Percentiles rank a stretch among this genome's conserved stretches.
Evolutionary conservation across 768 basidiomycete genomes (phyloP).

Genomic region (Lactarius indigo): DNA sequence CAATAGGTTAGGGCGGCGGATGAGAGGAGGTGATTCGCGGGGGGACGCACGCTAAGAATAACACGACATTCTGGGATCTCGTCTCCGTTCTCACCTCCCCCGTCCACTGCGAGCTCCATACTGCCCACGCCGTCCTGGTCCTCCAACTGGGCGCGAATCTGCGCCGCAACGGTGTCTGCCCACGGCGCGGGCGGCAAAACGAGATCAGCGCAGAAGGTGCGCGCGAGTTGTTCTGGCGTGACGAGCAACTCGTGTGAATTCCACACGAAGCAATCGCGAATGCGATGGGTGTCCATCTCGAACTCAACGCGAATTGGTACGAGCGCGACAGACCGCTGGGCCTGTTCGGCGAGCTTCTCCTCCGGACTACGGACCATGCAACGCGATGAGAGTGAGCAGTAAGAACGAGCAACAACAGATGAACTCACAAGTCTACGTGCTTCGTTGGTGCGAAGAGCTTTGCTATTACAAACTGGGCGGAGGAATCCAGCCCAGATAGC

Average conservation of each 20-base stretch:
- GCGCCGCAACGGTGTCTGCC: no score
- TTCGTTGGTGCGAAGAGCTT: constrained; percentile 52
- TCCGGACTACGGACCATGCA: constrained; percentile 52
- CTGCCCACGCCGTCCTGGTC: constrained; percentile 81
- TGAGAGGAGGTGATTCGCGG: not conserved
- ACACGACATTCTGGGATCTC: constrained; percentile 72
- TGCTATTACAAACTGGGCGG: constrained; percentile 68
- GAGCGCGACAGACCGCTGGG: constrained; percentile 54
- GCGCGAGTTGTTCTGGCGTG: no score
- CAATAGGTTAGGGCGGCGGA: constrained; percentile 9
- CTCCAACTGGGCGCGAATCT: constrained; percentile 85
- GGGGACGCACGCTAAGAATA: constrained; percentile 64
- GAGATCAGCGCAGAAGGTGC: no score
- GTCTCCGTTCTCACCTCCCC: constrained; percentile 46
- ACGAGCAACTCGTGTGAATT: no score
- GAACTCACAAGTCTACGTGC: constrained; percentile 79
- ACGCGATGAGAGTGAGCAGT: not conserved
- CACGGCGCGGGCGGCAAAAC: no score
- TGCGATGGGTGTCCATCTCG: no score
- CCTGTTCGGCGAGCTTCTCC: constrained; percentile 62
- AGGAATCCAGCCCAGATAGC: constrained; percentile 87
- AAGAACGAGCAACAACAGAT: no score
- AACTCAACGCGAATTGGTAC: constrained; percentile 93
- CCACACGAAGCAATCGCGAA: no score
- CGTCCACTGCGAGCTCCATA: constrained; percentile 68